Evolutionary conservation across 129 eudicot species (phyloP).

Genomic region (Saussurea involucrata): DNA sequence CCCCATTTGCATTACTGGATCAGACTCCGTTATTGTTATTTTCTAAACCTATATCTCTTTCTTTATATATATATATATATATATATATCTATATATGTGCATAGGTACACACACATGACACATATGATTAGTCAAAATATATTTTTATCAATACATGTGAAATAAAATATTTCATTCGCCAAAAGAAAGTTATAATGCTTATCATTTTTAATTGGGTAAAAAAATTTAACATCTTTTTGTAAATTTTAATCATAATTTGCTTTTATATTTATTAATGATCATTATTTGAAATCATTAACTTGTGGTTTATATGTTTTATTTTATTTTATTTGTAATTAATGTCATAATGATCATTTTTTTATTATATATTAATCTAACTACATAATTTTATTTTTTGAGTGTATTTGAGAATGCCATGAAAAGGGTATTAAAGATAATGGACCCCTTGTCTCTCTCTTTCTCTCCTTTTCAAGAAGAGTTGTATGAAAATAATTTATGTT

Average conservation of each 20-base stretch:
- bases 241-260: not conserved
- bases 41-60: no score
- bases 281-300: not conserved
- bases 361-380: not conserved
- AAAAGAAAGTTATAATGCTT: no score
- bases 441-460: constrained; percentile 23
- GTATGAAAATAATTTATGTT: constrained; percentile 35
- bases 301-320: not conserved
- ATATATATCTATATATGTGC: no score
- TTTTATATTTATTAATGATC: not conserved
- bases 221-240: not conserved
- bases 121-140: no score
- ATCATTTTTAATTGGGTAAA: no score
- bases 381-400: not conserved
- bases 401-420: not conserved
- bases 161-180: no score
- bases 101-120: no score
- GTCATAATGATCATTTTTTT: not conserved
- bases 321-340: not conserved
- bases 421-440: constrained; percentile 16
- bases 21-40: no score
- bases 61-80: no score
- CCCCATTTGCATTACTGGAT: no score
- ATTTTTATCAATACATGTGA: no score
- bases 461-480: constrained; percentile 13